Base-by-base conservation (phyloP, 192 early-diverging fungal species). In the Coemansia umbellata region DNA sequence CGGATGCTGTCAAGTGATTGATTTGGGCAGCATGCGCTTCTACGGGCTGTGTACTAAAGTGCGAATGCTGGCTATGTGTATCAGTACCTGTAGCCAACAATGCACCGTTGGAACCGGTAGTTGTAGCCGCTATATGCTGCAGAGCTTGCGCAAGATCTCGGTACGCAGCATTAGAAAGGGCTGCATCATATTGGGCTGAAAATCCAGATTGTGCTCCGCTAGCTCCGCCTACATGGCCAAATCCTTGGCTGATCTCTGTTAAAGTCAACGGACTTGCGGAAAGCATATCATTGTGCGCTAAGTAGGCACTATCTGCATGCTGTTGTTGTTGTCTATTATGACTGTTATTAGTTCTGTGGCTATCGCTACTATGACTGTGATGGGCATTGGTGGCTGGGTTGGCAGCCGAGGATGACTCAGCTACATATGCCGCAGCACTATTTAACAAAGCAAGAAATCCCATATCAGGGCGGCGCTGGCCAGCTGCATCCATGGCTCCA, bases 121-220 rank as follows among this genome's bases (percentile, higher is more conserved):
- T 53, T 3, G 72, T 61, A 1, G 68, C 68, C 3, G 68, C 68
- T 18, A 75, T 75, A 44, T 68, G 60, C 44, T 51, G 72, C 26
- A 74, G 57, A 13, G 65, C 72, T 44, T 74, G 72, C 21, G 64
- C 72, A 35, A 74, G 37, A 36, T 74, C 64, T 32, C 57, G 70
- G 41, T 63, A 74, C 11, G 55, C 64, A 3, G 59, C 55, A n/a
- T 22, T 63, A 30, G 59, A 58, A 9, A 74, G 52, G 19, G 51
- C 14, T 21, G 48, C n/a, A 4, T 36, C 60, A 35, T 74, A 74
- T 26, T 66, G 64, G 8, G 28, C 28, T 24, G 36, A 33, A 18
- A 53, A 65, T 10, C 60, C 52, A 14, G 39, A 22, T 39, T 66
- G 50, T 18, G 27, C 47, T 3, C 47, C 50, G 30, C 52, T 36